A percentile compares a stretch with the other conserved stretches of the same genome.
Conservation (phyloP, 2,329 filamentous ascomycete genomes). For the Aspergillus amoenus region DNA sequence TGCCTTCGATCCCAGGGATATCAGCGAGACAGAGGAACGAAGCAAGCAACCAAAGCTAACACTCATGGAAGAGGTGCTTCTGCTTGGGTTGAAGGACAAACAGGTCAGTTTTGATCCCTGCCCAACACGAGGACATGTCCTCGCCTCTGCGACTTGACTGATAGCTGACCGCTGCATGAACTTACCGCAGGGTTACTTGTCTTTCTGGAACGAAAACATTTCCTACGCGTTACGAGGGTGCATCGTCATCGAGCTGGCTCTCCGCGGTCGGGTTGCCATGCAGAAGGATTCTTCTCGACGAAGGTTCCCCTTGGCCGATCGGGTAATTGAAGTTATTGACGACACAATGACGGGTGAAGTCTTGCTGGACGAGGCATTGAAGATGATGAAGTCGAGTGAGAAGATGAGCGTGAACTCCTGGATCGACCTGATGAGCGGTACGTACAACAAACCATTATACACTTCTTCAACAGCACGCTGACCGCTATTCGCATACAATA, state of each 20-base stretch:
- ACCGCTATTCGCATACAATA: slow-evolving; percentile 40
- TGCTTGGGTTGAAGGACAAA: slow-evolving; percentile 97
- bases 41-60: slow-evolving; percentile 98
- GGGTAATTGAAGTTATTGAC: slow-evolving; percentile 94
- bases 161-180: slow-evolving; percentile 22
- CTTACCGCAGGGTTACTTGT: slow-evolving; percentile 77
- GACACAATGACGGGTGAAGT: slow-evolving; percentile 96
- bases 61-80: slow-evolving; percentile 95
- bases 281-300: slow-evolving; percentile 91
- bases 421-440: slow-evolving; percentile 99
- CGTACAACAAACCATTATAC: slow-evolving; percentile 1
- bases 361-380: slow-evolving; percentile 92
- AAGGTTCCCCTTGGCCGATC: slow-evolving; percentile 88
- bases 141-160: neutral
- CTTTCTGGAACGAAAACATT: slow-evolving; percentile 99
- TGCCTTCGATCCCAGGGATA: slow-evolving; percentile 93
- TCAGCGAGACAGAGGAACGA: slow-evolving; percentile 92
- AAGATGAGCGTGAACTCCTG: slow-evolving; percentile 99
- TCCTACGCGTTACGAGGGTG: slow-evolving; percentile 96
- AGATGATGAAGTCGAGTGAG: slow-evolving; percentile 99
- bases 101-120: slow-evolving; percentile 64
- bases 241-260: slow-evolving; percentile 96
- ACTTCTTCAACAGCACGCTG: slow-evolving; percentile 1
- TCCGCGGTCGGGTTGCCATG: slow-evolving; percentile 96
- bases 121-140: neutral